Base-by-base conservation (phyloP, 1,284 basidiomycete genomes). In the Sanguinoderma infundibulare region DNA sequence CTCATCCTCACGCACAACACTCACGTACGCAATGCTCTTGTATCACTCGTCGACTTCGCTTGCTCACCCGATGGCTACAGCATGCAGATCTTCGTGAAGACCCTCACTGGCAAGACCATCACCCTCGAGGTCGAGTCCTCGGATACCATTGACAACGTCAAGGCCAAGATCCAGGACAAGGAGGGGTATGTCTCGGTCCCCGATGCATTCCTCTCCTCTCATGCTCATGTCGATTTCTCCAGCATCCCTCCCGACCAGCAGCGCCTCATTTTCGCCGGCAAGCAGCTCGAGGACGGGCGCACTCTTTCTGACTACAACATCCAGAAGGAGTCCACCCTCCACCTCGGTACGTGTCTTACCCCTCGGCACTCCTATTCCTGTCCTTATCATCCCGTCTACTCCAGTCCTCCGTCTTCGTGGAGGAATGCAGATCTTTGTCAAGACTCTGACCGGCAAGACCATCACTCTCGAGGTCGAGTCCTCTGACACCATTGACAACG, bases 381-480 rank as follows among this genome's bases (percentile, higher is more conserved):
- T 32, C 35, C 26, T 42, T 50, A 55, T 30, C 44, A 44, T 30
- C 20, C 54, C 26, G 9, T 52, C n/a, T n/a, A n/a, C 22, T 26
- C 17, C 22, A 71, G 70, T 70, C 55, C 79, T 90, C 47, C 83
- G 87, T 72, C 81, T 92, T 53, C 85, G 89, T 70, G 89, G 89
- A 71, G 89, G 88, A 69, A 91, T 92, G 90, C 90, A 91, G 77
- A 91, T 92, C 72, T 92, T 92, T 73, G 90, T 92, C 44, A 92
- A 92, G 78, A 88, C 85, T 65, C 78, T 95, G 55, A 95, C 94
- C 36, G 93, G 93, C 69, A 95, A 94, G 84, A 92, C 92, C 55
- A 94, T 94, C 79, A 92, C 91, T 61, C 85, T 92, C 65, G 91
- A 94, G 80, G 91, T 94, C 52, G 90, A 92, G 79, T 91, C 89